A percentile compares a stretch with the other conserved stretches of the same genome.
Evolutionary conservation across 371 early-diverging fungal genomes (phyloP).

Genomic region (Saksenaea oblongispora): DNA sequence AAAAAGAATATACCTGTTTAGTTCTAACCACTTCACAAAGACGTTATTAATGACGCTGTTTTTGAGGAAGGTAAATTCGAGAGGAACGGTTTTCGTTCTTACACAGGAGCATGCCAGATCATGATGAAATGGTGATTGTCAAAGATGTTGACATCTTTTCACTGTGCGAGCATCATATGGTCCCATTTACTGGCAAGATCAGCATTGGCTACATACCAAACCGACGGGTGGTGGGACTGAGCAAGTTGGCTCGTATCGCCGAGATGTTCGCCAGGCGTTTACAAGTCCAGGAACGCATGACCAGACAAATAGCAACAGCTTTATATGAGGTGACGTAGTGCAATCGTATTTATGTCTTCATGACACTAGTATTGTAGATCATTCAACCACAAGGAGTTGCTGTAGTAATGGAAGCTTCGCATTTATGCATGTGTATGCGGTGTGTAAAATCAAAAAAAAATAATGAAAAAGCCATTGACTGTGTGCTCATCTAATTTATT

Average conservation of each 20-base stretch:
- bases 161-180: conserved; percentile 97
- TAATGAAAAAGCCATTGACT: not conserved
- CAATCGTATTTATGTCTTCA: not conserved
- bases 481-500: not conserved
- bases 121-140: conserved; percentile 98
- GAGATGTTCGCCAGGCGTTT: conserved; percentile 91
- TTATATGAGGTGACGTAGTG: conserved; percentile 26
- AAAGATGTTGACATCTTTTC: conserved; percentile 91
- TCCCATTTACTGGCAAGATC: conserved; percentile 94
- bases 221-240: conserved; percentile 88
- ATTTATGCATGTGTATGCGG: conserved; percentile 36
- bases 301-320: conserved; percentile 92
- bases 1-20: not conserved
- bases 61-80: conserved; percentile 82
- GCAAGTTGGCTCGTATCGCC: conserved; percentile 94
- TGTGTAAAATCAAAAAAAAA: not conserved
- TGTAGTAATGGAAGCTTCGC: conserved; percentile 93
- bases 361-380: conserved; percentile 59
- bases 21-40: conserved; percentile 29
- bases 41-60: conserved; percentile 84
- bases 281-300: conserved; percentile 96
- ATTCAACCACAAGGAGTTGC: conserved; percentile 95
- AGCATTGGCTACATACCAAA: conserved; percentile 95
- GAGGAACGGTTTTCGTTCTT: conserved; percentile 4
- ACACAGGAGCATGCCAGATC: conserved; percentile 57